These are phyloP conservation scores for Ustilago shanxiensis DNA, from an alignment of 1,284 basidiomycete species.

Conservation along the genomic window DNA sequence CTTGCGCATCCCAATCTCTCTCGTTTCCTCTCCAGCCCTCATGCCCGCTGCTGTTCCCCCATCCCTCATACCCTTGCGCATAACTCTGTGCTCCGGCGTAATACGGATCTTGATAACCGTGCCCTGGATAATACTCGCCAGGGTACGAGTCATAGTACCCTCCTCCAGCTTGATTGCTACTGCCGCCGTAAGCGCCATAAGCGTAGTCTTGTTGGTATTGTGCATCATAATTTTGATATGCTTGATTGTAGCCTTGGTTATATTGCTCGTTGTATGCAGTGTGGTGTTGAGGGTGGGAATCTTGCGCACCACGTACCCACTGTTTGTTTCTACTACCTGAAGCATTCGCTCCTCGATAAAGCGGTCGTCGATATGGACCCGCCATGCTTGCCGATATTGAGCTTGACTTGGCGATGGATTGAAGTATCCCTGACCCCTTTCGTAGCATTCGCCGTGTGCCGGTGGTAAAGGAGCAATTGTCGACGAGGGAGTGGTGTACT, in stretches of 20 bases:
- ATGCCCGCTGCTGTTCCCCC: not conserved
- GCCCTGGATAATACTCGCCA: constrained; percentile 1
- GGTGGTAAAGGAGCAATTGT: too few species aligned
- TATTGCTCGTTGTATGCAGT: not conserved
- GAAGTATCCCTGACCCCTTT: too few species aligned
- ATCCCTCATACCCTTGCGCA: not conserved
- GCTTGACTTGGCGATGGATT: not conserved
- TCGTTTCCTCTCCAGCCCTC: not conserved
- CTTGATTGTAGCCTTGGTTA: not conserved
- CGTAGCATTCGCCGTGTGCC: too few species aligned
- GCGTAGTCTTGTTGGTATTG: not conserved
- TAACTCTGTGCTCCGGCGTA: constrained; percentile 2
- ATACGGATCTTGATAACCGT: not conserved
- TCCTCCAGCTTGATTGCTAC: not conserved
- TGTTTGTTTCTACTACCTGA: constrained; percentile 6
- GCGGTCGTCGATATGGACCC: constrained; percentile 16
- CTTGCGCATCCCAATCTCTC: not conserved
- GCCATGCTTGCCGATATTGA: constrained; percentile 1
- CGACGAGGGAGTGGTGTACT: too few species aligned
- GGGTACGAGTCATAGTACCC: constrained; percentile 12
- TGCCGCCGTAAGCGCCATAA: not conserved
- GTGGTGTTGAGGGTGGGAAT: not conserved
- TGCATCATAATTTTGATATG: not conserved
- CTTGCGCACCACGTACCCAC: constrained; percentile 8
- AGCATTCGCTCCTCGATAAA: constrained; percentile 4